A percentile compares a stretch with the other conserved stretches of the same genome.
Conservation (phyloP, 2,329 filamentous ascomycete genomes). For the Penicillium sp. region DNA sequence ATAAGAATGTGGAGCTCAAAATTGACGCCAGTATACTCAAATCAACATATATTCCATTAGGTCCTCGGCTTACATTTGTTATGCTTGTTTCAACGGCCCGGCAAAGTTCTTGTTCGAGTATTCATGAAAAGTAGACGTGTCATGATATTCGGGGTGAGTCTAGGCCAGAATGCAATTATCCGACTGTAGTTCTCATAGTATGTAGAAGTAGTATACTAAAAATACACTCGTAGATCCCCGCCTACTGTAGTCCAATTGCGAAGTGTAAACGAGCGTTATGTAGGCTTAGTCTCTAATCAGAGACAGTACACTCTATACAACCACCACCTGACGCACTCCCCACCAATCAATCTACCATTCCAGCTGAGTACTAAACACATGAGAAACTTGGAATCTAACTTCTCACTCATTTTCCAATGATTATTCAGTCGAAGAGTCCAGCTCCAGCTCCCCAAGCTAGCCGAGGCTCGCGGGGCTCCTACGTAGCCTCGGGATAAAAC, state of each 20-base stretch:
- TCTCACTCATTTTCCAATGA: neutral
- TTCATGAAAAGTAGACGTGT: neutral
- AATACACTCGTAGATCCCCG: neutral
- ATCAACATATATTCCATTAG: neutral
- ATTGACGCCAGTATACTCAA: neutral
- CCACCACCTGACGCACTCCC: neutral
- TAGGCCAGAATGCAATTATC: slow-evolving; percentile 28
- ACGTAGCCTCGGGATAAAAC: slow-evolving; percentile 32
- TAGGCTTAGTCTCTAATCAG: slow-evolving; percentile 20
- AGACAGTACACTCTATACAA: slow-evolving; percentile 10
- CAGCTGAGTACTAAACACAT: slow-evolving; percentile 4
- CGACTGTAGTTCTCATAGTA: slow-evolving; percentile 13
- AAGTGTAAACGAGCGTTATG: slow-evolving; percentile 29
- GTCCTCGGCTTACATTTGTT: too few relatives aligned
- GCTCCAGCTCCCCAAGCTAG: slow-evolving; percentile 12
- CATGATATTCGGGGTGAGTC: slow-evolving; percentile 7
- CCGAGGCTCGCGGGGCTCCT: slow-evolving; percentile 20
- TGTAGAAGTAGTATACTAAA: neutral
- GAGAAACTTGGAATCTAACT: neutral
- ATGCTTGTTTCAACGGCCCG: neutral
- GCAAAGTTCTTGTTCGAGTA: neutral
- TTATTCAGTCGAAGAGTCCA: slow-evolving; percentile 14
- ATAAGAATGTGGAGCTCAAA: neutral
- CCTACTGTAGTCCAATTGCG: slow-evolving; percentile 28
- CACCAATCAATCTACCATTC: neutral